Evolutionary conservation across 306 rosid genomes (phyloP).

Genomic region (Rosa persica): DNA sequence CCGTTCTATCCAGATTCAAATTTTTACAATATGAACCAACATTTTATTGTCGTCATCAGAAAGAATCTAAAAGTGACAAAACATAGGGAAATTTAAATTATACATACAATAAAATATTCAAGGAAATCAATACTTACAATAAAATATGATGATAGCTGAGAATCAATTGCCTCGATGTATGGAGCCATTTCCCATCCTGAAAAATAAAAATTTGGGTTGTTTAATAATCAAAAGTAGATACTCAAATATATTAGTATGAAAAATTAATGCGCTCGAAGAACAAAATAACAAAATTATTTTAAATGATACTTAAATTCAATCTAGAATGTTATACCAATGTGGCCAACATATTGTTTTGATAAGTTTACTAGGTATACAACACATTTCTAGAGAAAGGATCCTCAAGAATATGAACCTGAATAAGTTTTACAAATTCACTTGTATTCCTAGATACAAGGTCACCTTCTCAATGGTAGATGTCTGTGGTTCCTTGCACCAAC

Average conservation of each 20-base stretch:
- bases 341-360: not conserved
- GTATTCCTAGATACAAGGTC: not conserved
- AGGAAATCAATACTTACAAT: conserved; percentile 43
- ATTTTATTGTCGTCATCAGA: not conserved
- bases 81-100: not conserved
- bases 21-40: not conserved
- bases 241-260: not conserved
- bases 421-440: not conserved
- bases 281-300: not conserved
- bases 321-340: not conserved
- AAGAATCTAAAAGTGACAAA: not conserved
- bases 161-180: conserved; percentile 85
- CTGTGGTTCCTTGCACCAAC: not conserved
- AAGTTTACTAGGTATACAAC: not conserved
- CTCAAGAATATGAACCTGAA: not conserved
- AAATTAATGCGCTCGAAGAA: not conserved
- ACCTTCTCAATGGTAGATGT: not conserved
- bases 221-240: conserved; percentile 5
- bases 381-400: not conserved
- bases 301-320: not conserved
- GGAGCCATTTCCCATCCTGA: conserved; percentile 99
- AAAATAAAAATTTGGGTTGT: conserved; percentile 26
- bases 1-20: not conserved
- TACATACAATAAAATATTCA: conserved; percentile 39
- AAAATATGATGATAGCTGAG: conserved; percentile 62